Percentiles rank a stretch among this genome's conserved stretches.
Evolutionary conservation across 306 rosid genomes (phyloP).

Genomic region (Dalbergia cochinchinensis): DNA sequence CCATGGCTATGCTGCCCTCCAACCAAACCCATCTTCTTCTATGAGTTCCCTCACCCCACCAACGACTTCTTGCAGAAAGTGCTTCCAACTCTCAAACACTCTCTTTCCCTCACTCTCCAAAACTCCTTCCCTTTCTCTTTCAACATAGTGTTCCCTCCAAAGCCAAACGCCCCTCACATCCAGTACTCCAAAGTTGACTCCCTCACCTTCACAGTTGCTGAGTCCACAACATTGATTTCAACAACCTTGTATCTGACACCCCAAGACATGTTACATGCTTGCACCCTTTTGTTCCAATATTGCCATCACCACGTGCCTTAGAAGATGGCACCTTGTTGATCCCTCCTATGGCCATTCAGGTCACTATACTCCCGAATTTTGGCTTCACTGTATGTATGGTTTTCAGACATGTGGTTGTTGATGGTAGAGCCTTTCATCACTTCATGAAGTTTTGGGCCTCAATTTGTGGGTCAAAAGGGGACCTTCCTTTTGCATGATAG

Average conservation of each 20-base stretch:
- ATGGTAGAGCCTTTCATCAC: conserved; percentile 44
- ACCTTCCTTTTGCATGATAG: conserved; percentile 32
- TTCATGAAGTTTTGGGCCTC: conserved; percentile 47
- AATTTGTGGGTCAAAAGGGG: not conserved
- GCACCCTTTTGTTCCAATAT: conserved; percentile 16
- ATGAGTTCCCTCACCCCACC: conserved; percentile 22
- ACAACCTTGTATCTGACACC: not conserved
- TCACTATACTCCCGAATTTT: not conserved
- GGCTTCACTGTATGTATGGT: conserved; percentile 28
- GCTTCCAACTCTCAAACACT: conserved; percentile 30
- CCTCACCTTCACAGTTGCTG: conserved; percentile 19
- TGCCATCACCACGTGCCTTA: conserved; percentile 3
- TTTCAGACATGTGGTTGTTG: conserved; percentile 34
- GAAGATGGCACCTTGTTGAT: conserved; percentile 23
- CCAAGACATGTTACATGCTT: conserved; percentile 11
- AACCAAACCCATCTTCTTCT: conserved; percentile 21
- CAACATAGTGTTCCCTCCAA: conserved; percentile 27
- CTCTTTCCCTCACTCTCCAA: conserved; percentile 44
- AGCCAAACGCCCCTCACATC: conserved; percentile 36
- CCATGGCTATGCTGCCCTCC: conserved; percentile 2
- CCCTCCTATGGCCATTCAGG: conserved; percentile 44
- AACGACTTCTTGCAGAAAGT: conserved; percentile 33
- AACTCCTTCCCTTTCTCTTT: conserved; percentile 35
- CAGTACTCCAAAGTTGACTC: not conserved
- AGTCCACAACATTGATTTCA: conserved; percentile 7